phyloP scores from a whole-genome alignment of 768 basidiomycete genomes.

The Mycena sanguinolenta region DNA sequence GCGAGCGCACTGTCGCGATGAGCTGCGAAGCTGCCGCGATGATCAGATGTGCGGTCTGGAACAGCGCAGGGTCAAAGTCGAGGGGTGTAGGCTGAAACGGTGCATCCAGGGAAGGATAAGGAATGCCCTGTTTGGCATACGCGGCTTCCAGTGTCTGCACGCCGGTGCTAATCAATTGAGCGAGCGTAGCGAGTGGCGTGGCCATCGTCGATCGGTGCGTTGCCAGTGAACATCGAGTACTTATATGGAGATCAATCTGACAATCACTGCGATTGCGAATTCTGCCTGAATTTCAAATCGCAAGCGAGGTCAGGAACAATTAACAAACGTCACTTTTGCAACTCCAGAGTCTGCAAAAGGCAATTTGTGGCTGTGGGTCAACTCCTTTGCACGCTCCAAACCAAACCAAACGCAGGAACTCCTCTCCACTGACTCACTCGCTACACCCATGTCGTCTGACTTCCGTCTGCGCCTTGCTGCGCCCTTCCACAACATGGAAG shows the following conservation, averaged over 20 bases:
- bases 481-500: no score
- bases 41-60: constrained; percentile 40
- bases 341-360: background rate
- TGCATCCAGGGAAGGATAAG: constrained; percentile 44
- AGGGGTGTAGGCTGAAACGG: constrained; percentile 41
- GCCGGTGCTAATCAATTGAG: constrained; percentile 38
- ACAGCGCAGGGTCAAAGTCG: constrained; percentile 40
- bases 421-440: no score
- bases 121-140: constrained; percentile 39
- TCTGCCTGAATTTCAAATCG: no score
- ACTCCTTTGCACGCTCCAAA: background rate
- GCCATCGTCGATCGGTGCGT: constrained; percentile 11
- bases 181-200: constrained; percentile 32
- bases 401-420: no score
- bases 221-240: background rate
- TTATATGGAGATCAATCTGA: constrained; percentile 4
- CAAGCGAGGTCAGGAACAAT: no score
- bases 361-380: background rate
- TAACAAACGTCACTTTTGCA: no score
- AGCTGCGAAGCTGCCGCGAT: constrained; percentile 48
- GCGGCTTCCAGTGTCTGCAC: constrained; percentile 41
- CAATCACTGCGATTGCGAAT: no score
- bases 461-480: no score
- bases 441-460: no score
- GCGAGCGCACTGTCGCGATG: constrained; percentile 40